Base-by-base conservation (phyloP, 2,329 filamentous ascomycete species). In the Polytolypa hystricis region DNA sequence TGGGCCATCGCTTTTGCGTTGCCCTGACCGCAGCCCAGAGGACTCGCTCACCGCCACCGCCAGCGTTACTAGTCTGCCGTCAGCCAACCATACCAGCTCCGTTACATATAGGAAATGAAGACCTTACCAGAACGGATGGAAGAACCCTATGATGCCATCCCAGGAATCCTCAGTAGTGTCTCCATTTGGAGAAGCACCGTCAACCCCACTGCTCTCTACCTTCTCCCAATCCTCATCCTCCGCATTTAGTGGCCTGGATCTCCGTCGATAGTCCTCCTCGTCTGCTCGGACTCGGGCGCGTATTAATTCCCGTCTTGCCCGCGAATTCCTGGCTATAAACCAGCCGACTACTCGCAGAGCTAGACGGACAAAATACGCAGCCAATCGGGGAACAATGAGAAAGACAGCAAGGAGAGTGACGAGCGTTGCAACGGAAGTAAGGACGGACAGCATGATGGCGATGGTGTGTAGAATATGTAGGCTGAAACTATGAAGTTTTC, bases 11-110 rank as follows among this genome's bases (percentile, higher is more conserved):
- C 50, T 79, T 74, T 62, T 96, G 91, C 2, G 85, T 95, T 27
- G 89, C 85, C 42, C 84, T 77, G 42, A 98, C 84, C 8, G 91
- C 91, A 38, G 87, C 89, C 85, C 93, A 98, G 17, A 98, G 75
- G 29, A 98, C 91, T 57, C 91, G 73, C 63, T 98, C 91, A 44
- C 91, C 91, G 42, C 91, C 91, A 18, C 91, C 91, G 38, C 91
- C 91, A 34, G 91, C 91, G 65, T 98, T 96, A 62, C 84, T 91
- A 42, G 7, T 25, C 21, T 25, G 21, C 7, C 7, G n/a, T 25
- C 21, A 25, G 21, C 21, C n/a, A 35, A 26, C 38, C 32, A 30
- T 29, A 35, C 17, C n/a, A 40, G 19, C 31, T 11, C 19, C 18
- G 4, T 6, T 8, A 9, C 31, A 18, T 5, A 10, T 30, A 10